phyloP scores from a whole-genome alignment of 75 land plant genomes.

The Cryptomeria japonica region DNA sequence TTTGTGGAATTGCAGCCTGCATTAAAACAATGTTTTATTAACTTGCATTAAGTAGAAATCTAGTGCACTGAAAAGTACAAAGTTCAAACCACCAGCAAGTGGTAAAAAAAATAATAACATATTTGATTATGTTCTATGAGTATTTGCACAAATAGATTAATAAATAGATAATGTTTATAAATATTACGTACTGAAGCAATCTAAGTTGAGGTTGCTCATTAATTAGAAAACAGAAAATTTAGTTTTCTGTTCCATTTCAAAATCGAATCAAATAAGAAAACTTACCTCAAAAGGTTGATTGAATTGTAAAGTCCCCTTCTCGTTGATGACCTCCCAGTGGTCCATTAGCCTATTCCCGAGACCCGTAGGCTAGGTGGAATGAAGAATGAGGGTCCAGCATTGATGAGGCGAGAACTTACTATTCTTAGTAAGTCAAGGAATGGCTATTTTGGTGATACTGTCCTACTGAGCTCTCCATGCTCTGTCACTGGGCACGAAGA shows the following conservation, averaged over 20 bases:
- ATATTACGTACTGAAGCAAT: not conserved
- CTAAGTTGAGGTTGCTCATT: not conserved
- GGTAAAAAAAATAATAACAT: not conserved
- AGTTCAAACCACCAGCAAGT: not conserved
- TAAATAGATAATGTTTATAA: not conserved
- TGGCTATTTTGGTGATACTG: no score
- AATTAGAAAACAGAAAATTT: not conserved
- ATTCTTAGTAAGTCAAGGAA: no score
- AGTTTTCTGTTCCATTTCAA: not conserved
- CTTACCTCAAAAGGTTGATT: not conserved
- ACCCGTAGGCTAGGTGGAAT: no score
- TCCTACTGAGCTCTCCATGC: no score
- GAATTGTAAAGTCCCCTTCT: no score
- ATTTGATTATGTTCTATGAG: not conserved
- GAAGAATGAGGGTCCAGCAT: no score
- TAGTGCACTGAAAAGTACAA: not conserved
- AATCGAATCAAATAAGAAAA: not conserved
- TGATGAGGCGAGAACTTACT: no score
- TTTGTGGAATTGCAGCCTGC: constrained; percentile 78
- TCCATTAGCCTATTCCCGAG: no score
- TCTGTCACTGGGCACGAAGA: no score
- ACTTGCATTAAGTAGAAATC: not conserved
- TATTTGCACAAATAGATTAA: not conserved
- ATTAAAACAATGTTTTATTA: not conserved
- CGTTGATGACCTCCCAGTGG: no score